A percentile compares a stretch with the other conserved stretches of the same genome.
Evolutionary conservation across 805 yeast genomes (phyloP).

Genomic region (Candida ipomoeae): DNA sequence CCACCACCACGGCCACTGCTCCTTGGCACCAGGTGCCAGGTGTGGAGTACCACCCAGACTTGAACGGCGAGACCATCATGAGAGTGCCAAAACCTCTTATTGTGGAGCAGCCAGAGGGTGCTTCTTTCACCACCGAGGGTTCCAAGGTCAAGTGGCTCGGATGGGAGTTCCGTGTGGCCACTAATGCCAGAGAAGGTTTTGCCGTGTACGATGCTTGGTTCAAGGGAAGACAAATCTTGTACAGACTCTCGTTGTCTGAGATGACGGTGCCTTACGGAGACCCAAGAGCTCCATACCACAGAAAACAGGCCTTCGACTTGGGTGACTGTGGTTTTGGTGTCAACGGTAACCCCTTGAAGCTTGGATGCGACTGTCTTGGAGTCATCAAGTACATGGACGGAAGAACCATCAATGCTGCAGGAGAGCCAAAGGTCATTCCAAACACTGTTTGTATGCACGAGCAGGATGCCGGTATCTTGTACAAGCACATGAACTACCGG

Average conservation of each 20-base stretch:
- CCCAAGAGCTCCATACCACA: constrained; percentile 76
- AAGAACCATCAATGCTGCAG: constrained; percentile 50
- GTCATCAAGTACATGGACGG: constrained; percentile 71
- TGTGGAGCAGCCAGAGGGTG: constrained; percentile 74
- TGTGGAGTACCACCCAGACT: constrained; percentile 72
- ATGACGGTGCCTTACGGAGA: constrained; percentile 90
- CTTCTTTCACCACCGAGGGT: constrained; percentile 59
- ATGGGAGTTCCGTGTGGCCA: constrained; percentile 71
- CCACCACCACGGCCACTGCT: constrained; percentile 49
- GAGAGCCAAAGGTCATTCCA: constrained; percentile 59
- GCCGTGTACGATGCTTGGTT: constrained; percentile 68
- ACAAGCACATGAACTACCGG: constrained; percentile 78
- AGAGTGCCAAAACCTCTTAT: constrained; percentile 69
- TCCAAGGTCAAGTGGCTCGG: constrained; percentile 73
- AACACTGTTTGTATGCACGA: constrained; percentile 78
- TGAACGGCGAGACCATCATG: constrained; percentile 46
- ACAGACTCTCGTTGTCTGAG: constrained; percentile 70
- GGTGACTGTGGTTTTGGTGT: constrained; percentile 85
- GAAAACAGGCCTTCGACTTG: constrained; percentile 83
- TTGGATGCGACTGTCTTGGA: constrained; percentile 84
- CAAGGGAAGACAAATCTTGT: constrained; percentile 72
- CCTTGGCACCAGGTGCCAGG: constrained; percentile 58
- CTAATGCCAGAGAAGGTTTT: constrained; percentile 75
- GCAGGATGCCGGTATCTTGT: constrained; percentile 71
- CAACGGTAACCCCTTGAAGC: constrained; percentile 59